Evolutionary conservation across 805 yeast genomes (phyloP).

Genomic region (Danielozyma ontarioensis): DNA sequence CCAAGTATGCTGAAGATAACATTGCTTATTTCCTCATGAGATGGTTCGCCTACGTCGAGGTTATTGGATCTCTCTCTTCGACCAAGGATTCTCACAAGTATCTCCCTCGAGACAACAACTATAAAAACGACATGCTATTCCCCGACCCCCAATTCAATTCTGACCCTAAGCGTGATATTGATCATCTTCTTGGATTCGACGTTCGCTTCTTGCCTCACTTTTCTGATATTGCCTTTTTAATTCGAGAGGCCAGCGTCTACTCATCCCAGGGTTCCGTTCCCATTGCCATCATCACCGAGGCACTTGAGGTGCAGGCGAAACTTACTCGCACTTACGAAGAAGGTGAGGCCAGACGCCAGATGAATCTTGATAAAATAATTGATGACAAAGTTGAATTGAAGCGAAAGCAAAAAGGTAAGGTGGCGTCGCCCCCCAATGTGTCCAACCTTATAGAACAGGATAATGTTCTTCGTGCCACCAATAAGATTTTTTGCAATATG

Average conservation of each 20-base stretch:
- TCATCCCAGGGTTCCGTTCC: conserved; percentile 14
- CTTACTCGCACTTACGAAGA: conserved; percentile 13
- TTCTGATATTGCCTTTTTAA: conserved; percentile 40
- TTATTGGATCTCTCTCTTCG: conserved; percentile 58
- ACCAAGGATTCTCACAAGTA: conserved; percentile 34
- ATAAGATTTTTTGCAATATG: conserved; percentile 47
- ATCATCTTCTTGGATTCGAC: conserved; percentile 64
- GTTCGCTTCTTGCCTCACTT: conserved; percentile 53
- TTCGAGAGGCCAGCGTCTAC: conserved; percentile 22
- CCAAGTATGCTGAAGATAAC: conserved; percentile 1
- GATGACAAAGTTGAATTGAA: conserved; percentile 5
- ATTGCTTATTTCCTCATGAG: conserved; percentile 53
- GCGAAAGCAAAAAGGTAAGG: not conserved
- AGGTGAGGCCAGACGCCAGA: conserved; percentile 24
- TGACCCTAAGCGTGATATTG: conserved; percentile 42
- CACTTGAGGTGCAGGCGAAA: conserved; percentile 30
- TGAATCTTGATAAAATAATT: conserved; percentile 15
- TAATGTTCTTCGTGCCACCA: conserved; percentile 40
- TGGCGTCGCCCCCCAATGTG: conserved; percentile 12
- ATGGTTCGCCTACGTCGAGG: conserved; percentile 67
- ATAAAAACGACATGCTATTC: no score
- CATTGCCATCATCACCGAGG: conserved; percentile 20
- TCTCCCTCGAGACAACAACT: conserved; percentile 5
- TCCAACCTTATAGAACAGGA: conserved; percentile 24
- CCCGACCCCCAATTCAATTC: conserved; percentile 2